A percentile compares a stretch with the other conserved stretches of the same genome.
These are phyloP conservation scores for Lactarius tabidus DNA, from an alignment of 768 basidiomycete species.

Conservation along the genomic window DNA sequence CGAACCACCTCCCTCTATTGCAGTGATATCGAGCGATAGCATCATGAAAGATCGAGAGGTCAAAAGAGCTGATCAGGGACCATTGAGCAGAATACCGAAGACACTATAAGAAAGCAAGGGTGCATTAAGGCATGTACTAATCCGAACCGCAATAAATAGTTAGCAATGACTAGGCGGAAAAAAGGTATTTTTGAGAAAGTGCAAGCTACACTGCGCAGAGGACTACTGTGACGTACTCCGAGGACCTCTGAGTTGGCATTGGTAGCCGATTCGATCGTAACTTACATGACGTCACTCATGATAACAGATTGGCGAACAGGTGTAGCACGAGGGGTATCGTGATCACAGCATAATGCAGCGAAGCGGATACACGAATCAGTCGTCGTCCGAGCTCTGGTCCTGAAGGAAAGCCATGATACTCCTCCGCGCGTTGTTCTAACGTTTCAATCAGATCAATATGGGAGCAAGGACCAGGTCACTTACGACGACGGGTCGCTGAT, in stretches of 20 bases:
- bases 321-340: not conserved
- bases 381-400: constrained; percentile 62
- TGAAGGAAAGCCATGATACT: constrained; percentile 70
- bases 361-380: constrained; percentile 32
- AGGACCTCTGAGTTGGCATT: not conserved
- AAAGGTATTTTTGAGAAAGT: not conserved
- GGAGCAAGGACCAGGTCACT: not conserved
- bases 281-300: not conserved
- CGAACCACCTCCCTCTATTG: no score
- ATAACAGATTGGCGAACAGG: no score
- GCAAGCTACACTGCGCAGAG: no score
- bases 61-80: not conserved
- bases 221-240: not conserved
- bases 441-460: not conserved
- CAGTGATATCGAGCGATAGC: no score
- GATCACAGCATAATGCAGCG: not conserved
- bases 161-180: not conserved
- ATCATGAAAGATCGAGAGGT: no score
- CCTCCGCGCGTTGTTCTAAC: constrained; percentile 44
- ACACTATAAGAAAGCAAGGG: not conserved
- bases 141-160: not conserved
- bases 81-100: not conserved
- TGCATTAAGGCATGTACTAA: not conserved
- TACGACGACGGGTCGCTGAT: constrained; percentile 7
- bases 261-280: not conserved